These are phyloP conservation scores for Colletotrichum tofieldiae DNA, from an alignment of 2,329 filamentous ascomycete species.

Conservation along the genomic window DNA sequence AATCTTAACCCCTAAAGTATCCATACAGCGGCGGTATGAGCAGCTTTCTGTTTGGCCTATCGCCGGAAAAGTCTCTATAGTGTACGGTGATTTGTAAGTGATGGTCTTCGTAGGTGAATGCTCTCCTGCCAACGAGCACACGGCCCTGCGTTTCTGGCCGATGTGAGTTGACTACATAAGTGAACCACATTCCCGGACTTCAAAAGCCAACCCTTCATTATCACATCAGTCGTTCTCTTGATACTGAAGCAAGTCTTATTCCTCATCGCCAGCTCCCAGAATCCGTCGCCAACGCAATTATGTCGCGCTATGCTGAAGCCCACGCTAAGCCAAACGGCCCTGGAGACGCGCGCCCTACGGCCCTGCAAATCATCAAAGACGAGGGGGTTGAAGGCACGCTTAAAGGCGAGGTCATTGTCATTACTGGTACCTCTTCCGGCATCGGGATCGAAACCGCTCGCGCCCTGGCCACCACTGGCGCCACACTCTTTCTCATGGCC, in stretches of 20 bases:
- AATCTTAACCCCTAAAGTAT: neutral
- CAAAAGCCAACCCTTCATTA: neutral
- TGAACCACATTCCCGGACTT: conserved; percentile 4
- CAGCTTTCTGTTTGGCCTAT: neutral
- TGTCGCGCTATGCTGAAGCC: conserved; percentile 41
- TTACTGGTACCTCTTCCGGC: conserved; percentile 62
- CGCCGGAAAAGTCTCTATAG: neutral
- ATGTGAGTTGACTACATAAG: conserved; percentile 3
- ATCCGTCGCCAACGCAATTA: conserved; percentile 6
- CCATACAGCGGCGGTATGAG: neutral
- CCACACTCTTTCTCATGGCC: conserved; percentile 47
- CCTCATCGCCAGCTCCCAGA: neutral
- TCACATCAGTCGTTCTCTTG: neutral
- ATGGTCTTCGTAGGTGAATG: neutral
- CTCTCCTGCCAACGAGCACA: neutral
- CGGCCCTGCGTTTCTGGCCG: neutral
- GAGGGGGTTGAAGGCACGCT: conserved; percentile 53
- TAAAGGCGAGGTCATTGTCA: conserved; percentile 56
- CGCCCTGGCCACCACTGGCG: conserved; percentile 58
- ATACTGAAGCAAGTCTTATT: neutral
- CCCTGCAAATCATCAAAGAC: conserved; percentile 57
- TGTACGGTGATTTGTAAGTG: neutral
- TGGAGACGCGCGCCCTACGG: conserved; percentile 59
- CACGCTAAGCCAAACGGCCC: conserved; percentile 57
- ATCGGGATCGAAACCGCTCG: conserved; percentile 62